These are phyloP conservation scores for Osmozyma mogii DNA, from an alignment of 805 yeast species.

Conservation along the genomic window DNA sequence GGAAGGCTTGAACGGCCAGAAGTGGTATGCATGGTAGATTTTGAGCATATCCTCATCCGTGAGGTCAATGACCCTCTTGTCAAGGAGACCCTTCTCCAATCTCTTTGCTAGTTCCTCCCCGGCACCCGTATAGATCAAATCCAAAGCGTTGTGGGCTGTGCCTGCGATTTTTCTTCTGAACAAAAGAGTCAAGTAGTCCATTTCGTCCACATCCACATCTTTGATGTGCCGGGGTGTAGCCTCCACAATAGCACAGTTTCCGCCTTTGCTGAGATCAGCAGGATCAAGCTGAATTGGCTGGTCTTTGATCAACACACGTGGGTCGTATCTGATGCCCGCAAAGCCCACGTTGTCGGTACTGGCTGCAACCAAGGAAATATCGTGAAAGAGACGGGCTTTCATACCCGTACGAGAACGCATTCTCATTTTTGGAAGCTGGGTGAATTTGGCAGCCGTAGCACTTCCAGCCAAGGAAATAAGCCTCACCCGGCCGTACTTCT, in stretches of 20 bases:
- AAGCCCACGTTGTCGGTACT: slow-evolving; percentile 13
- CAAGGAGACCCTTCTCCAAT: slow-evolving; percentile 24
- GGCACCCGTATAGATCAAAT: slow-evolving; percentile 78
- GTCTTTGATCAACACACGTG: slow-evolving; percentile 26
- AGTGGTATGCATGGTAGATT: slow-evolving; percentile 44
- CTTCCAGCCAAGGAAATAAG: slow-evolving; percentile 65
- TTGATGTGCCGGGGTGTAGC: slow-evolving; percentile 34
- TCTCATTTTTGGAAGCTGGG: slow-evolving; percentile 46
- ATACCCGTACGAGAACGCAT: slow-evolving; percentile 57
- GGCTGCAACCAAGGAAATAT: slow-evolving; percentile 47
- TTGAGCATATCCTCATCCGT: slow-evolving; percentile 45
- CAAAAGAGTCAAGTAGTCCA: slow-evolving; percentile 52
- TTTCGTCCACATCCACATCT: slow-evolving; percentile 37
- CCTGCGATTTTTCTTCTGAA: slow-evolving; percentile 24
- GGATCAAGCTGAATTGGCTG: slow-evolving; percentile 27
- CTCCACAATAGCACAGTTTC: slow-evolving; percentile 49
- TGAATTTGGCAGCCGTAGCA: slow-evolving; percentile 45
- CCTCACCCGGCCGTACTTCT: slow-evolving; percentile 61
- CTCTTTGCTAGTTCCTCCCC: slow-evolving; percentile 37
- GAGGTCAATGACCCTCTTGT: slow-evolving; percentile 41
- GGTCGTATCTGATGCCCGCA: slow-evolving; percentile 29
- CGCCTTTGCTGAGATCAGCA: slow-evolving; percentile 21
- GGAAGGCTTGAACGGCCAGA: slow-evolving; percentile 86
- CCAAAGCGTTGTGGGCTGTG: slow-evolving; percentile 39
- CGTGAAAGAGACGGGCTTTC: slow-evolving; percentile 57